Percentiles rank a stretch among this genome's conserved stretches.
These are phyloP conservation scores for Lolium rigidum DNA, from an alignment of 176 grass and related monocot genomes.

Conservation along the genomic window DNA sequence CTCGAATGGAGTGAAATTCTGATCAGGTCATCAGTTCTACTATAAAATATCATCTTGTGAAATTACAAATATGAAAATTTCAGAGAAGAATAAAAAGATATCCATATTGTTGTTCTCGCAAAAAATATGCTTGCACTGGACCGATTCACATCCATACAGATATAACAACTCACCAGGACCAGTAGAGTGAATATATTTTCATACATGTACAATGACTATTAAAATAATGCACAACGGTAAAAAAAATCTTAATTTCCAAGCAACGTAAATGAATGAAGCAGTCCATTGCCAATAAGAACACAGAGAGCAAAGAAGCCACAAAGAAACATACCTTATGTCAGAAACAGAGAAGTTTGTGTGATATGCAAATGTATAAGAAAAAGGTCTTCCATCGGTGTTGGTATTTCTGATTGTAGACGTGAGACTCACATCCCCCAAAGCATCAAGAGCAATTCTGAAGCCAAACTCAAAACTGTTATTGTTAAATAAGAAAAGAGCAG, in stretches of 20 bases:
- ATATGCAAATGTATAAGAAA: conserved; percentile 93
- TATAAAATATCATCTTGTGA: too few species aligned
- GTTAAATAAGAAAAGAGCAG: not conserved
- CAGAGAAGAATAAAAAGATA: not conserved
- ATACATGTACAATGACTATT: not conserved
- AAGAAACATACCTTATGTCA: conserved; percentile 56
- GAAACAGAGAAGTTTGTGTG: conserved; percentile 97
- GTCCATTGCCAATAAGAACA: not conserved
- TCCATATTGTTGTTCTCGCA: not conserved
- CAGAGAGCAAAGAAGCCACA: conserved; percentile 21
- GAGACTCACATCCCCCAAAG: conserved; percentile 81
- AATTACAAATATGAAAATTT: not conserved
- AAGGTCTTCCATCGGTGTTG: conserved; percentile 74
- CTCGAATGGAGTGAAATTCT: not conserved
- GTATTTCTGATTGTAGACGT: conserved; percentile 91
- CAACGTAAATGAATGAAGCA: not conserved
- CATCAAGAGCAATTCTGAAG: conserved; percentile 83
- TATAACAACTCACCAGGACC: not conserved
- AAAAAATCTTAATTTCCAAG: conserved; percentile 5
- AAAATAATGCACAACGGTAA: not conserved
- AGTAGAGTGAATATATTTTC: not conserved
- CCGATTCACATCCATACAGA: not conserved
- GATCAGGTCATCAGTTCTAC: not conserved
- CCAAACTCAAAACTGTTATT: conserved; percentile 65
- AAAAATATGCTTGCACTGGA: not conserved